Evolutionary conservation across 176 grass and related monocot genomes (phyloP).

Genomic region (barley (Hordeum vulgare)): MorexV3_pseudomolecules_assembly NC_058524.1:455316700-455317199

Average conservation of each 20-base stretch:
- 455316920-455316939: background rate
- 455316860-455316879: background rate
- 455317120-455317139: no score
- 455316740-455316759: background rate
- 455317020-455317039: no score
- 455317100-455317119: no score
- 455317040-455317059: no score
- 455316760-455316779: background rate
- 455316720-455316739: background rate
- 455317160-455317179: no score
- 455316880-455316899: background rate
- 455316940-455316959: background rate
- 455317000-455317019: no score
- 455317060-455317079: no score
- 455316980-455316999: no score
- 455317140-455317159: no score
- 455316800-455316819: constrained; percentile 15
- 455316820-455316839: constrained; percentile 5
- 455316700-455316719: background rate
- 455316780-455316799: background rate
- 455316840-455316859: background rate
- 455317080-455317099: no score
- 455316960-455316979: background rate
- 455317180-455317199: no score
- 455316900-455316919: background rate